Base-by-base conservation (phyloP, 371 early-diverging fungal species). In the Parasitella parasitica region DNA sequence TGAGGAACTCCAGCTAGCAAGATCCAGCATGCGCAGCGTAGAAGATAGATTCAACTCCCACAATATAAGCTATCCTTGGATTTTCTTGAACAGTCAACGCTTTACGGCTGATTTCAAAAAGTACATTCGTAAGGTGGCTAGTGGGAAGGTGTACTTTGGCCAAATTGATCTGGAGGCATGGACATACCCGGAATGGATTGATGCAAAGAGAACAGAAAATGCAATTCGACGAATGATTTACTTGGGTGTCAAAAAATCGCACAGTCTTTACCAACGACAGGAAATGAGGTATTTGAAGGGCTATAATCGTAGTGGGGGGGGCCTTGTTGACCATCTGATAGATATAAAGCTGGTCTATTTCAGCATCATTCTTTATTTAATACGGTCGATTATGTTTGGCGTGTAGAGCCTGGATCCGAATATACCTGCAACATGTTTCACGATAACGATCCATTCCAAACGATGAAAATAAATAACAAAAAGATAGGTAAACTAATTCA, bases 341-440 rank as follows among this genome's bases (percentile, higher is more conserved):
- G 91, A 46, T 96, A 89, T 66, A 89, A 93, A 46, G 89, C 96
- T 2, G 97, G 98, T 0, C 80, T 91, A 52, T 93, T 97, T 67
- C 91, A 82, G 58, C 77, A 83, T 61, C 96, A 97, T 69, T 86
- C 89, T 37, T 70, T 92, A 4, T 74, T 96, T 55, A 50, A 74
- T 22, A 73, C 90, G 38, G 95, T 86, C 39, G 91, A 96, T 32
- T 98, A 88, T 75, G 94, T 94, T 64, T 99, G 98, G 98, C 81
- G 98, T 0, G 82, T 99, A 6, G 98, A 98, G 71, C 96, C 97
- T 0, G 91, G 84, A n/a, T 90, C 96, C 9, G 59, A 81, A 38
- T 95, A 90, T 67, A 71, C 77, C 16, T 99, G 98, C 67, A 85
- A 94, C 46, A 87, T 98, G 61, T 52, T 57, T 52, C 34, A 32